phyloP scores from a whole-genome alignment of 805 yeast genomes.

The Myxozyma geophila region DNA sequence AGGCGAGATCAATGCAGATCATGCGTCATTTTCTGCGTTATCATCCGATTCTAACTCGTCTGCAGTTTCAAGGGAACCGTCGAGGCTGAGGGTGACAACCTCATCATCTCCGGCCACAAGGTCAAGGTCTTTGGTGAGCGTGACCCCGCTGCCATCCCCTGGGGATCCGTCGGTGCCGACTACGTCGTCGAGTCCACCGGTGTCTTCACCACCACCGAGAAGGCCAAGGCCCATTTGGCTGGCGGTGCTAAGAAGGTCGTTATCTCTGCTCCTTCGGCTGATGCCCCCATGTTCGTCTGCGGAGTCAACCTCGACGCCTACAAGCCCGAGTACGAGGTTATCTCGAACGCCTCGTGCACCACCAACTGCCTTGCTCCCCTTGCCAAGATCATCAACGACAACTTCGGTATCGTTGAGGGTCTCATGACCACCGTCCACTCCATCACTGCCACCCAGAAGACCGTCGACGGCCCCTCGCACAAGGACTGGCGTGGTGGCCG shows the following conservation, averaged over 20 bases:
- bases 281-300: conserved; percentile 93
- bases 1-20: too few relatives aligned
- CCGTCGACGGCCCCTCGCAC: conserved; percentile 96
- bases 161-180: conserved; percentile 80
- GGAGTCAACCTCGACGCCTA: conserved; percentile 87
- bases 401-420: conserved; percentile 87
- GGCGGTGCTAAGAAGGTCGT: conserved; percentile 95
- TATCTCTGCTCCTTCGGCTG: conserved; percentile 92
- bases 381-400: conserved; percentile 86
- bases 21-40: not conserved
- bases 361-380: conserved; percentile 95
- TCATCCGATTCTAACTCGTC: not conserved
- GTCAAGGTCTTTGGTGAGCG: conserved; percentile 75
- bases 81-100: conserved; percentile 50
- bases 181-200: conserved; percentile 93
- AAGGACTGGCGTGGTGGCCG: conserved; percentile 99
- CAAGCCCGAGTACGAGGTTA: conserved; percentile 72
- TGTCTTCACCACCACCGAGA: conserved; percentile 82
- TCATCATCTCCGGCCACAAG: conserved; percentile 70
- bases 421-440: conserved; percentile 97
- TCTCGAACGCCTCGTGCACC: conserved; percentile 94
- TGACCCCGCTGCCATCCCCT: conserved; percentile 86
- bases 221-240: conserved; percentile 80
- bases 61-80: conserved; percentile 71
- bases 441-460: conserved; percentile 94